Evolutionary conservation across 192 early-diverging fungal species (phyloP), one percentile per base, ranked within the genome.

Genomic region (Chytriomyces sp.): DNA sequence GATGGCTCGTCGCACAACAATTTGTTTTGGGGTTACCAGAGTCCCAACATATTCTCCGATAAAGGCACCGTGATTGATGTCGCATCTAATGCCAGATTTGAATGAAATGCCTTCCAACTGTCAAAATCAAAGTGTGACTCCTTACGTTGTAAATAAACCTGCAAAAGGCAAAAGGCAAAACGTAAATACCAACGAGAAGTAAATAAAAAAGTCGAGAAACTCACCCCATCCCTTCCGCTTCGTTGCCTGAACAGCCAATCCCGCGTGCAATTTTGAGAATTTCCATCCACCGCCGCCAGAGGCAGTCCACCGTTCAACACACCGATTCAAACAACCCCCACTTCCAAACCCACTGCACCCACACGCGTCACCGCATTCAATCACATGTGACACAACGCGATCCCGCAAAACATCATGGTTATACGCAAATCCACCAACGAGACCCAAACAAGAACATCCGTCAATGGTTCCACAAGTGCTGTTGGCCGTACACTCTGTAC

Each of bases 291-390:
- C 16, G 53, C 53, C 53, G 3, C 5, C 20, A 13, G 53, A n/a
- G 5, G 16, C 53, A 13, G 20, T 57, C 13, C 53, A 57, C 53
- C 16, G 13, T 20, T 57, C 16, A n/a, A 20, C 20, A 13, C 53
- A 57, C 53, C 53, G 53, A 20, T 57, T 57, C 53, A n/a, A 13
- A 3, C 53, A 57, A 20, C 53, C 53, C 50, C 35, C 35, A 35
- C 66, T 9, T n/a, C 35, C 35, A 35, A 35, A 35, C 35, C 35
- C 35, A 35, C 16, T 8, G 5, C 69, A 71, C n/a, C 69, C 50
- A 71, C 69, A 71, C 7, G 50, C 50, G 18, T 59, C 53, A 11
- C 69, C 69, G 59, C 69, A 71, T 28, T 71, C 69, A 7, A 71
- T 20, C 8, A 71, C 48, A 20, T 45, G 48, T 18, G 69, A 24